Evolutionary conservation across 163 green algal species (phyloP).

Genomic region (Scenedesmus sp.): DNA sequence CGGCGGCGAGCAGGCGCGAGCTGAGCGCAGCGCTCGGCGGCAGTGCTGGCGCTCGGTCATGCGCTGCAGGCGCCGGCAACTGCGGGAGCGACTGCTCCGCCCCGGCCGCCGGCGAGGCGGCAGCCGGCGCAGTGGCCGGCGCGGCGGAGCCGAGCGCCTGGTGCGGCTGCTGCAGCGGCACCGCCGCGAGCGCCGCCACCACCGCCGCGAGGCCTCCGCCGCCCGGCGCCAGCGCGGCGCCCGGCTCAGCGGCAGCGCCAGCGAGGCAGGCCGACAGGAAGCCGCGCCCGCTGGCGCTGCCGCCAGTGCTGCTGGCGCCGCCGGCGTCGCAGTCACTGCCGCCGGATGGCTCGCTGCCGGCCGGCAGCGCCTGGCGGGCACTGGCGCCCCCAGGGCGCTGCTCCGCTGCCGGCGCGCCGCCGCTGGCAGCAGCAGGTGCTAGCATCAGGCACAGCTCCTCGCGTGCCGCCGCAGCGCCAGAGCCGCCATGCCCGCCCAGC

Average conservation of each 20-base stretch:
- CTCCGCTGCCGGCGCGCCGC: not conserved
- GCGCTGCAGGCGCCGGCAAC: too few relatives aligned
- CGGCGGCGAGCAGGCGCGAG: too few relatives aligned
- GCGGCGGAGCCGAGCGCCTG: too few relatives aligned
- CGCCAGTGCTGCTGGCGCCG: not conserved
- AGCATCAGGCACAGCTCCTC: constrained; percentile 9
- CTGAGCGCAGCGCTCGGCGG: too few relatives aligned
- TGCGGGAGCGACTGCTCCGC: not conserved
- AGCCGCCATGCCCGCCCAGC: not conserved
- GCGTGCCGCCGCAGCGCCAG: not conserved
- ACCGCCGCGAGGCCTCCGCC: not conserved
- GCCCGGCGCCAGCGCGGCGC: not conserved
- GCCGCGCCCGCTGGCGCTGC: not conserved
- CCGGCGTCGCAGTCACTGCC: constrained; percentile 3
- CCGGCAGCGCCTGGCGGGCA: too few relatives aligned
- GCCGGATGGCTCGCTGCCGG: not conserved
- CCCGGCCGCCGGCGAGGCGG: too few relatives aligned
- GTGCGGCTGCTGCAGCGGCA: constrained; percentile 9
- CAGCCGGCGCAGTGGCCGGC: too few relatives aligned
- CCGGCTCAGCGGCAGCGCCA: not conserved
- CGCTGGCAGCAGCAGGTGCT: not conserved
- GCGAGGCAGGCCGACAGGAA: constrained; percentile 25
- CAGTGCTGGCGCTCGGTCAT: too few relatives aligned
- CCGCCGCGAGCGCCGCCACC: constrained; percentile 12
- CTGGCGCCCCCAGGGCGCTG: too few relatives aligned